Percentiles rank a stretch among this genome's conserved stretches.
phyloP scores from a whole-genome alignment of 371 early-diverging fungal species.

The Thermomucor indicae-seudaticae region DNA sequence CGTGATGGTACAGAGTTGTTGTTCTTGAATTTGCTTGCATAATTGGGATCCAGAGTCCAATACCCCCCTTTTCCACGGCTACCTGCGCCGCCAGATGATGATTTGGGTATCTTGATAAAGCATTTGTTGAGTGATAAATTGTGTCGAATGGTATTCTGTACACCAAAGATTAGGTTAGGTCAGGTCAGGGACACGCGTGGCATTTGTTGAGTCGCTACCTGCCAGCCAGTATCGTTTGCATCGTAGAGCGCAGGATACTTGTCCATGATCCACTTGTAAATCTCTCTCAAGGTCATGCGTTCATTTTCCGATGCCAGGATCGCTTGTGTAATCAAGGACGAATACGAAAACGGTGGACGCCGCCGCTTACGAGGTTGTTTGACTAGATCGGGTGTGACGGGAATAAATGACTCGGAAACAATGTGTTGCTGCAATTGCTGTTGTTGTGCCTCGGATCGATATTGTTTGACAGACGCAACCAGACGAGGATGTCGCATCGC shows the following conservation, averaged over 20 bases:
- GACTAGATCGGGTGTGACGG: constrained; percentile 34
- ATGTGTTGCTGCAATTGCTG: constrained; percentile 42
- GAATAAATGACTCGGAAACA: constrained; percentile 47
- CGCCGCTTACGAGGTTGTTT: constrained; percentile 50
- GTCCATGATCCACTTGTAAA: constrained; percentile 68
- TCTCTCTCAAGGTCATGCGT: constrained; percentile 64
- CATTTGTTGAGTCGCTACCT: constrained; percentile 23
- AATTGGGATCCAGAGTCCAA: constrained; percentile 46
- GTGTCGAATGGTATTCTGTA: constrained; percentile 74
- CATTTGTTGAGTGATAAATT: constrained; percentile 73
- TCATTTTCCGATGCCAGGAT: constrained; percentile 52
- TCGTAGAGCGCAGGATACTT: constrained; percentile 69
- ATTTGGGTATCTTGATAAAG: constrained; percentile 63
- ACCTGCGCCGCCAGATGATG: constrained; percentile 36
- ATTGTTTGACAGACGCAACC: constrained; percentile 36
- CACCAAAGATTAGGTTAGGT: not conserved
- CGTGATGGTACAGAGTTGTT: constrained; percentile 4
- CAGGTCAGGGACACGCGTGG: not conserved
- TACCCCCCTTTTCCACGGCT: constrained; percentile 53
- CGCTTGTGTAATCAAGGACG: constrained; percentile 72
- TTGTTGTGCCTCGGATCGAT: constrained; percentile 30
- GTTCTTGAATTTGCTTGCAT: constrained; percentile 18
- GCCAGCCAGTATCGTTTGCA: constrained; percentile 69
- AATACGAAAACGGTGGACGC: constrained; percentile 75
- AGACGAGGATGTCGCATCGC: constrained; percentile 35